Evolutionary conservation across 2,329 filamentous ascomycete species (phyloP).

Genomic region (Trichoderma aggressivum): DNA sequence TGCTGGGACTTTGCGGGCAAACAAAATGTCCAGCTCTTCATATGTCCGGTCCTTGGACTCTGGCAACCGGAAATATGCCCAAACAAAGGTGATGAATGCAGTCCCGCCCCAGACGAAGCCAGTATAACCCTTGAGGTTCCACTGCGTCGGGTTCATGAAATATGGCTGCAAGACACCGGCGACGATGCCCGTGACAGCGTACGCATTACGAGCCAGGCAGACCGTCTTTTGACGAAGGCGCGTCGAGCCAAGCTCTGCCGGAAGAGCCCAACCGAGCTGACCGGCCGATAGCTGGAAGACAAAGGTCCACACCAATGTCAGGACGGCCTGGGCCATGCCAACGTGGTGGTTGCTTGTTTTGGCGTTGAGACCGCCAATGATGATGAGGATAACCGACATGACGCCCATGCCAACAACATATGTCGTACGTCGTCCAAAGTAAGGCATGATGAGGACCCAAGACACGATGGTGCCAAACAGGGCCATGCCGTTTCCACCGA

Average conservation of each 20-base stretch:
- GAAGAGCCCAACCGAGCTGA: slow-evolving; percentile 35
- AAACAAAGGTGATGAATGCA: slow-evolving; percentile 46
- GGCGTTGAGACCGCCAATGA: slow-evolving; percentile 43
- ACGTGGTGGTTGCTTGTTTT: slow-evolving; percentile 25
- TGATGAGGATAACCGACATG: slow-evolving; percentile 37
- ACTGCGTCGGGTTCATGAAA: slow-evolving; percentile 44
- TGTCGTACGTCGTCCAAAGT: slow-evolving; percentile 43
- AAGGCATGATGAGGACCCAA: slow-evolving; percentile 40
- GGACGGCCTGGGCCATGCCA: slow-evolving; percentile 34
- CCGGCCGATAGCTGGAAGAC: slow-evolving; percentile 37
- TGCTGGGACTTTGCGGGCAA: slow-evolving; percentile 31
- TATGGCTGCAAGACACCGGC: slow-evolving; percentile 49
- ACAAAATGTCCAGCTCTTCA: slow-evolving; percentile 38
- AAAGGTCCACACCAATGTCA: slow-evolving; percentile 35
- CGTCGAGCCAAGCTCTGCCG: slow-evolving; percentile 45
- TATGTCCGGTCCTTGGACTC: slow-evolving; percentile 51
- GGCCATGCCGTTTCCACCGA: slow-evolving; percentile 40
- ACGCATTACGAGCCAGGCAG: slow-evolving; percentile 44
- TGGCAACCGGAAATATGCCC: slow-evolving; percentile 50
- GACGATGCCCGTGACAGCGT: slow-evolving; percentile 48
- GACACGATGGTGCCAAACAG: slow-evolving; percentile 43
- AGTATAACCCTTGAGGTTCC: slow-evolving; percentile 47
- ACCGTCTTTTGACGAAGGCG: slow-evolving; percentile 55
- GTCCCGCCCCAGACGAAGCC: slow-evolving; percentile 48
- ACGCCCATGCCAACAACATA: slow-evolving; percentile 44